Evolutionary conservation across 306 rosid species (phyloP).

Genomic region (Cicer yamashitae): DNA sequence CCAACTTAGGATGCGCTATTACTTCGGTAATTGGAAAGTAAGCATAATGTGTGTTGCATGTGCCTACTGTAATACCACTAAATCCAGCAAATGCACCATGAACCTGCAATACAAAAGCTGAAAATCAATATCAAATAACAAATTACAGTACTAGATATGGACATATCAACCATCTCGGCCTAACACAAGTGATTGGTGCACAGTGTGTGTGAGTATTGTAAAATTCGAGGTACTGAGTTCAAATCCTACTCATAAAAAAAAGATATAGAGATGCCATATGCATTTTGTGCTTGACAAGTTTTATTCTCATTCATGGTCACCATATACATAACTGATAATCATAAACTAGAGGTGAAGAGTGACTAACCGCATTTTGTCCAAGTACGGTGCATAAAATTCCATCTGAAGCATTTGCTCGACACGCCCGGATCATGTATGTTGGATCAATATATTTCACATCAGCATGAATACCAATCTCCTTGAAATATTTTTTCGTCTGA

Average conservation of each 20-base stretch:
- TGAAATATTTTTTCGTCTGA: slow-evolving; percentile 77
- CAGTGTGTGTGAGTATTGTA: too few species aligned
- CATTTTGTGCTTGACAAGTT: slow-evolving; percentile 16
- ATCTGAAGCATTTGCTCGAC: slow-evolving; percentile 96
- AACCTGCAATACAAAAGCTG: slow-evolving; percentile 64
- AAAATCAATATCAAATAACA: slow-evolving; percentile 25
- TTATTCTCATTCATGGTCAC: neutral
- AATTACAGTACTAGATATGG: neutral
- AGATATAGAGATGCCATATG: neutral
- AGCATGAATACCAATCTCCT: slow-evolving; percentile 70
- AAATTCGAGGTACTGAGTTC: too few species aligned
- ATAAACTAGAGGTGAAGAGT: slow-evolving; percentile 39
- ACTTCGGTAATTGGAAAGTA: slow-evolving; percentile 95
- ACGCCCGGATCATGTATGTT: slow-evolving; percentile 95
- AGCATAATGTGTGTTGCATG: slow-evolving; percentile 94
- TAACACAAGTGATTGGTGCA: too few species aligned
- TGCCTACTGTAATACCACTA: slow-evolving; percentile 90
- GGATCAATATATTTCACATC: slow-evolving; percentile 97
- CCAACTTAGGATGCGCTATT: slow-evolving; percentile 74
- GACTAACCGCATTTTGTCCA: slow-evolving; percentile 95
- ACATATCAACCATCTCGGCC: too few species aligned
- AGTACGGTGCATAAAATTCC: slow-evolving; percentile 93
- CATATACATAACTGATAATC: neutral
- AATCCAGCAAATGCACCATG: slow-evolving; percentile 98
- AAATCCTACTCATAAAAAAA: too few species aligned